phyloP scores from a whole-genome alignment of 257 asterid species.

The Ilex aquifolium region DNA sequence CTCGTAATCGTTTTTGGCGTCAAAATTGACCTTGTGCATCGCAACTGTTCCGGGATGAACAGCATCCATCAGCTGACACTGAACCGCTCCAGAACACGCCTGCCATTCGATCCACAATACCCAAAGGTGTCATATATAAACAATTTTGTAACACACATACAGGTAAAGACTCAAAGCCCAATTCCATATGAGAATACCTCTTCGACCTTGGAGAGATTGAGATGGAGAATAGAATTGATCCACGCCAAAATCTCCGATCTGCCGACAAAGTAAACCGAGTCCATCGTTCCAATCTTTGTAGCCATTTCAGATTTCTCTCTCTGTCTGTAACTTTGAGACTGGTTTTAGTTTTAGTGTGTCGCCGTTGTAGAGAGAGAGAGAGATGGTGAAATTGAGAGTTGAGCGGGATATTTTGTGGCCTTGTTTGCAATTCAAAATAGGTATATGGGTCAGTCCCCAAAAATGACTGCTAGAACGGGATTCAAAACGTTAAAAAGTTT shows the following conservation, averaged over 20 bases:
- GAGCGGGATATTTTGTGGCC: constrained; percentile 46
- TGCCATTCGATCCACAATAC: constrained; percentile 10
- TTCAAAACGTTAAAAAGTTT: too few relatives aligned
- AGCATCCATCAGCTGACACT: constrained; percentile 90
- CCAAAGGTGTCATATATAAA: too few relatives aligned
- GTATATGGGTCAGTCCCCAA: too few relatives aligned
- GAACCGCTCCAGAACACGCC: constrained; percentile 90
- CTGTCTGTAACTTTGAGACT: background rate
- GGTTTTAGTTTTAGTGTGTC: background rate
- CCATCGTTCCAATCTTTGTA: constrained; percentile 78
- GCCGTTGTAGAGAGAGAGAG: constrained; percentile 6
- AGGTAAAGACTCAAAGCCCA: background rate
- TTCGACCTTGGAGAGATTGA: constrained; percentile 81
- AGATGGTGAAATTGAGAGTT: constrained; percentile 26
- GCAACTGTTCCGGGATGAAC: constrained; percentile 82
- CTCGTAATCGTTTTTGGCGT: constrained; percentile 81
- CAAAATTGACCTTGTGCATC: constrained; percentile 91
- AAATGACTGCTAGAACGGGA: too few relatives aligned
- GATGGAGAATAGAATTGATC: constrained; percentile 85
- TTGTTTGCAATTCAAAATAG: too few relatives aligned
- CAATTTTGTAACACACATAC: too few relatives aligned
- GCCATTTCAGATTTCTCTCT: constrained; percentile 40
- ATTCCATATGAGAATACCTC: constrained; percentile 40
- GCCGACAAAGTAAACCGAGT: constrained; percentile 86
- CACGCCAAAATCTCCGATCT: constrained; percentile 80